Conservation (phyloP, 345 rosid species). For the Eucalyptus decipiens region DNA sequence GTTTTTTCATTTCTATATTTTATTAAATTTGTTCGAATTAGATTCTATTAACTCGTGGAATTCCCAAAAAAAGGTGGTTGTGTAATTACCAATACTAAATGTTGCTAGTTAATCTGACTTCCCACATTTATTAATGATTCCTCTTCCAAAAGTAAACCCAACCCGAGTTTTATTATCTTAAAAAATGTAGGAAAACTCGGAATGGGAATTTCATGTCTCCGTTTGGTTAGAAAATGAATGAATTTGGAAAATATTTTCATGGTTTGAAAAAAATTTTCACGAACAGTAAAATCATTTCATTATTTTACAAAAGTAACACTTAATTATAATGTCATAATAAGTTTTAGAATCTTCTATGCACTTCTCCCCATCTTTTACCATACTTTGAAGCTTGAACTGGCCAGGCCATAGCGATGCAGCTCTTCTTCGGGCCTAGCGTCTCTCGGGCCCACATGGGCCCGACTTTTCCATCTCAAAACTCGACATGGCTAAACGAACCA, state of each 20-base stretch:
- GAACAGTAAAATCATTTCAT: not conserved
- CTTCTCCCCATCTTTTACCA: too few relatives aligned
- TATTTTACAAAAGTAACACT: not conserved
- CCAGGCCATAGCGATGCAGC: not conserved
- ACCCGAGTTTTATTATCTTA: not conserved
- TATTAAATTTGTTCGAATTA: not conserved
- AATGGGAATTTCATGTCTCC: not conserved
- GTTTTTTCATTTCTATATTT: too few relatives aligned
- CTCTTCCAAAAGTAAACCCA: not conserved
- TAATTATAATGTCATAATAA: fast-evolving
- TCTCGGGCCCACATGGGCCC: fast-evolving
- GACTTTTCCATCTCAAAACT: not conserved
- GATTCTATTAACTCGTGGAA: not conserved
- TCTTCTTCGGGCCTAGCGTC: not conserved
- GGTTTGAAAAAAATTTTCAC: too few relatives aligned
- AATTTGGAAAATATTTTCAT: not conserved
- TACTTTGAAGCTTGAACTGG: not conserved
- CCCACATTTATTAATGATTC: not conserved
- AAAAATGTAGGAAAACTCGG: not conserved
- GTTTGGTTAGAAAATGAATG: not conserved
- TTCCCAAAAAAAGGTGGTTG: not conserved
- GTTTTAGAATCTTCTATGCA: too few relatives aligned
- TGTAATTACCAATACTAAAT: not conserved
- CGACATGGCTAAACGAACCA: not conserved
- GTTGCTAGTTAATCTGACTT: not conserved